These are phyloP conservation scores for Sporothrix phasma DNA, from an alignment of 2,329 filamentous ascomycete genomes.

Conservation along the genomic window DNA sequence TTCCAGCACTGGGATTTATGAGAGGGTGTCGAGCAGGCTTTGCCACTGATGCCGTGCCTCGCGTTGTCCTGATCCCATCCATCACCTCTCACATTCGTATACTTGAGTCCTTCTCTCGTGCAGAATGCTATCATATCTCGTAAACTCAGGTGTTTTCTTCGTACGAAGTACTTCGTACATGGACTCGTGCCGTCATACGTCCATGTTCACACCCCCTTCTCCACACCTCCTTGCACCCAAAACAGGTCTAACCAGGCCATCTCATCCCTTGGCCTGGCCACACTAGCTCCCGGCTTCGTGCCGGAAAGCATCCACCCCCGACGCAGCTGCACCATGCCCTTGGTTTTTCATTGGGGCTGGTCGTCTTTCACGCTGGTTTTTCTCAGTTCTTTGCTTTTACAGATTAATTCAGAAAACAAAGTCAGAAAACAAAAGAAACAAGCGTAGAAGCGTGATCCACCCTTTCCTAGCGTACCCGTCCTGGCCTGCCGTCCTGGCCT, in stretches of 20 bases:
- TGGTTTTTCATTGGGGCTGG: not conserved
- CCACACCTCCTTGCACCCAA: not conserved
- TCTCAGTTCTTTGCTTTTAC: not conserved
- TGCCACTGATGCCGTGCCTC: too few species aligned
- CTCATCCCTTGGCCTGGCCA: not conserved
- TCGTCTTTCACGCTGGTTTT: not conserved
- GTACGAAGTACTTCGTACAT: not conserved
- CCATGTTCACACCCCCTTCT: not conserved
- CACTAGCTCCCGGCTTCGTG: conserved; percentile 1
- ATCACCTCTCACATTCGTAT: not conserved
- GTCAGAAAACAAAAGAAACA: not conserved
- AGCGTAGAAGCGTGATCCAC: not conserved
- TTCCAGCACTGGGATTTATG: too few species aligned
- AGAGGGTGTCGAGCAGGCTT: too few species aligned
- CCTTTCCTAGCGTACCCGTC: not conserved
- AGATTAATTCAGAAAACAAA: not conserved
- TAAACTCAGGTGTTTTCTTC: too few species aligned
- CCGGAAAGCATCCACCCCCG: not conserved
- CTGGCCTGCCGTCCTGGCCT: not conserved
- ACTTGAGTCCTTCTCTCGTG: not conserved
- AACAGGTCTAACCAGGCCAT: not conserved
- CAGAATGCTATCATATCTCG: not conserved
- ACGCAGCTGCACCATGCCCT: not conserved
- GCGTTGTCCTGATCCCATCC: too few species aligned
- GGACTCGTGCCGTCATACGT: not conserved